A percentile compares a stretch with the other conserved stretches of the same genome.
phyloP scores from a whole-genome alignment of 495 filamentous ascomycete species.

The Chaetomium fimeti region DNA sequence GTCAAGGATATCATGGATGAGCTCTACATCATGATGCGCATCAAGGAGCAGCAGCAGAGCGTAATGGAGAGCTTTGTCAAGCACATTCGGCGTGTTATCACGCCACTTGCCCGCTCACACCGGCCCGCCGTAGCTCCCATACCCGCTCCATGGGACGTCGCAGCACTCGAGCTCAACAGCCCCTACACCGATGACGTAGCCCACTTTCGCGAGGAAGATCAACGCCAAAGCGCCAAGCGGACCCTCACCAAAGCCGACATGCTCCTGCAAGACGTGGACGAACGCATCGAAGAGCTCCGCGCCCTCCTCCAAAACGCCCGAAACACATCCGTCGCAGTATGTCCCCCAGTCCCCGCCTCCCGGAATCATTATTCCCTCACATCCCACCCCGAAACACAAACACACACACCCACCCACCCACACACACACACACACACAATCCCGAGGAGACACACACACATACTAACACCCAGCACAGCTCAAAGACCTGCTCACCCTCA shows the following conservation, averaged over 20 bases:
- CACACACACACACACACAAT: neutral
- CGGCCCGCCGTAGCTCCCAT: neutral
- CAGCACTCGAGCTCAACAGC: neutral
- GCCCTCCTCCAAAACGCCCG: slow-evolving; percentile 30
- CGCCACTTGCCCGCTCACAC: slow-evolving; percentile 3
- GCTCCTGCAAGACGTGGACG: slow-evolving; percentile 25
- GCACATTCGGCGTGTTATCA: slow-evolving; percentile 43
- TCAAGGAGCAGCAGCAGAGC: slow-evolving; percentile 57
- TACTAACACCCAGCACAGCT: slow-evolving; percentile 25
- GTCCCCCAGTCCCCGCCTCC: neutral
- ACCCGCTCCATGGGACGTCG: slow-evolving; percentile 18
- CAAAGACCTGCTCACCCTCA: slow-evolving; percentile 56
- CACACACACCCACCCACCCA: too few relatives aligned
- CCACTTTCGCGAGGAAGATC: neutral
- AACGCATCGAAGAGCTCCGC: slow-evolving; percentile 29
- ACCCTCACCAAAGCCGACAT: slow-evolving; percentile 27
- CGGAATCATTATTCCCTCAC: neutral
- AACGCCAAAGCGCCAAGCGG: slow-evolving; percentile 19
- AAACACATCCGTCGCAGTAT: slow-evolving; percentile 27
- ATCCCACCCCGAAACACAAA: neutral
- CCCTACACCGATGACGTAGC: neutral
- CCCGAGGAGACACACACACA: neutral
- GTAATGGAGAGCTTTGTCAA: slow-evolving; percentile 58
- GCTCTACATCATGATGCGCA: slow-evolving; percentile 66
- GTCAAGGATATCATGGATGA: slow-evolving; percentile 72